These are phyloP conservation scores for Fraxinus nigra DNA, from an alignment of 305 asterid genomes.

Conservation along the genomic window DNA sequence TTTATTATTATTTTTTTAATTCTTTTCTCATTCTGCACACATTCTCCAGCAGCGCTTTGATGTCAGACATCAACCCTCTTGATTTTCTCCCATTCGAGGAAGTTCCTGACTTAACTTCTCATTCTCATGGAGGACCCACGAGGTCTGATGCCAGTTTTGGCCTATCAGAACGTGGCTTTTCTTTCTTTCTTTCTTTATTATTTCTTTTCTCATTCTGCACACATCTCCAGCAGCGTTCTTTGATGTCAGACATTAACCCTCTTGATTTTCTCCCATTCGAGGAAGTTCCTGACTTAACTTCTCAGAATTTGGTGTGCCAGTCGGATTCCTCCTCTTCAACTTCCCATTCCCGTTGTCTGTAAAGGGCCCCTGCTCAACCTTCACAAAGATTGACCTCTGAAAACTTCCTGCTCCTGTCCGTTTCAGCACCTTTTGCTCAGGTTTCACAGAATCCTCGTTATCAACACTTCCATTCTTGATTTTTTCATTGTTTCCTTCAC, in stretches of 20 bases:
- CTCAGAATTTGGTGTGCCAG: conserved; percentile 23
- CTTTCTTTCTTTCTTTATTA: conserved; percentile 23
- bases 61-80: conserved; percentile 32
- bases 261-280: conserved; percentile 30
- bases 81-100: conserved; percentile 29
- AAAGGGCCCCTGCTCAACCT: conserved; percentile 38
- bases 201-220: conserved; percentile 33
- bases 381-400: conserved; percentile 45
- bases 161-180: too few species aligned
- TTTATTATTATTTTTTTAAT: conserved; percentile 25
- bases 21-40: conserved; percentile 30
- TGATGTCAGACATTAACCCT: conserved; percentile 26
- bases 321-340: conserved; percentile 36
- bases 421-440: conserved; percentile 34
- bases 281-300: conserved; percentile 42
- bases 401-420: conserved; percentile 29
- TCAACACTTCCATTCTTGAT: conserved; percentile 37
- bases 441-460: conserved; percentile 35
- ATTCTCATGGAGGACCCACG: too few species aligned
- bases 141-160: too few species aligned
- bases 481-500: conserved; percentile 56
- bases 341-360: conserved; percentile 31
- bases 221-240: conserved; percentile 26
- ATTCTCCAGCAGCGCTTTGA: conserved; percentile 30
- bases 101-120: conserved; percentile 38